phyloP scores from a whole-genome alignment of 352 stramenopile genomes.

The Phytophthora macrochlamydospora region DNA sequence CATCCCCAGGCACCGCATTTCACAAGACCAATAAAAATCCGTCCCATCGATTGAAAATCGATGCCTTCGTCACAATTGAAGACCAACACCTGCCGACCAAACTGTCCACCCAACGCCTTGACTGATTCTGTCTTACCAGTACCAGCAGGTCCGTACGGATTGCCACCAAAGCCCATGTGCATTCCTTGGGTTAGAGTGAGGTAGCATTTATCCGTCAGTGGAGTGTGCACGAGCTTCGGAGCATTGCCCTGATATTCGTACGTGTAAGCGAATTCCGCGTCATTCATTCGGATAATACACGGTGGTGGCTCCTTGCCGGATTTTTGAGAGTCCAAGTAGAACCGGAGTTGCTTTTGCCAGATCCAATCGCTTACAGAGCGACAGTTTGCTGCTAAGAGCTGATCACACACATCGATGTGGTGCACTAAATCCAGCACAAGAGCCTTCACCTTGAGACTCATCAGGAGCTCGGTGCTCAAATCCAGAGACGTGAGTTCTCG shows the following conservation, averaged over 20 bases:
- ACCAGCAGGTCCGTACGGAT: conserved; percentile 93
- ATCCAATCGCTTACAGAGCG: conserved; percentile 76
- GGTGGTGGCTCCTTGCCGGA: conserved; percentile 36
- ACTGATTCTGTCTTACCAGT: conserved; percentile 96
- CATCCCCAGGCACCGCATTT: conserved; percentile 96
- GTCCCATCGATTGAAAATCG: conserved; percentile 94
- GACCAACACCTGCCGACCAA: conserved; percentile 92
- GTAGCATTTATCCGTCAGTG: conserved; percentile 95
- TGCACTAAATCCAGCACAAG: conserved; percentile 96
- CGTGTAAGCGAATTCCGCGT: conserved; percentile 91
- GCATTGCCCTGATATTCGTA: conserved; percentile 97
- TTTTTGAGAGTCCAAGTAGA: conserved; percentile 76
- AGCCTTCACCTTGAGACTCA: conserved; percentile 94
- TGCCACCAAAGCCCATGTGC: conserved; percentile 93
- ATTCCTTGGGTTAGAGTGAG: conserved; percentile 95
- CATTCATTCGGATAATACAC: conserved; percentile 71
- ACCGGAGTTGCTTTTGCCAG: conserved; percentile 95
- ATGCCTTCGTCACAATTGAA: conserved; percentile 96
- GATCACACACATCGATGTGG: conserved; percentile 94
- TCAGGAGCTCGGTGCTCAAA: conserved; percentile 83
- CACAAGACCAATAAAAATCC: conserved; percentile 95
- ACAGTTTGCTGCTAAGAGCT: conserved; percentile 74
- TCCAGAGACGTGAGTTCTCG: conserved; percentile 84
- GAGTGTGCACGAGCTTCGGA: conserved; percentile 93
- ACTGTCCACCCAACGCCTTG: conserved; percentile 91